These are phyloP conservation scores for Metarhizium robertsii DNA, from an alignment of 2,329 filamentous ascomycete genomes.

Conservation along the genomic window DNA sequence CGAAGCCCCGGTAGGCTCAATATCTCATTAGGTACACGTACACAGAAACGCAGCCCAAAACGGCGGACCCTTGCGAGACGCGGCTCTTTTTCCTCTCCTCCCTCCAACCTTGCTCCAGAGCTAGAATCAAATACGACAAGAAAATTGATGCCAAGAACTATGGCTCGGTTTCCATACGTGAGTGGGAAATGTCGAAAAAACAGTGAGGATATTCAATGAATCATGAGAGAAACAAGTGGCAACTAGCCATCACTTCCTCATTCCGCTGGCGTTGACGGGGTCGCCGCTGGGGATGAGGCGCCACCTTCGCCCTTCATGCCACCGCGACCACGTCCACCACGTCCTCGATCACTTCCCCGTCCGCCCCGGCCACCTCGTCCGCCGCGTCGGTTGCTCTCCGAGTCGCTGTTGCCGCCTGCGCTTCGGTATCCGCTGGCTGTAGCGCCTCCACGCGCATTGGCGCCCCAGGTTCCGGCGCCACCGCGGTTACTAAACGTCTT, in stretches of 20 bases:
- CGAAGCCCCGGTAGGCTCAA: constrained; percentile 17
- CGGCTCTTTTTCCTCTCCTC: constrained; percentile 5
- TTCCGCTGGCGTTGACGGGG: constrained; percentile 38
- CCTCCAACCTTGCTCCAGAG: constrained; percentile 11
- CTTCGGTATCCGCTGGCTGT: constrained; percentile 71
- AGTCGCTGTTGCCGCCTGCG: constrained; percentile 65
- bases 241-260: neutral
- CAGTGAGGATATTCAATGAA: neutral
- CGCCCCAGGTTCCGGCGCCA: constrained; percentile 59
- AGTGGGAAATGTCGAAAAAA: neutral
- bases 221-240: neutral
- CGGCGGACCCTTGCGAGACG: constrained; percentile 5
- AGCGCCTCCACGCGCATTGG: constrained; percentile 52
- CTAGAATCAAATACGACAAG: constrained; percentile 10
- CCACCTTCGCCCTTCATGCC: constrained; percentile 51
- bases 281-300: constrained; percentile 41
- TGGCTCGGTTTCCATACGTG: neutral
- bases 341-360: constrained; percentile 48
- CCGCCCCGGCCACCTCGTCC: constrained; percentile 48
- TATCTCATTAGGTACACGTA: constrained; percentile 30
- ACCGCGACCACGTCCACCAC: constrained; percentile 46
- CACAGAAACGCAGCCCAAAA: constrained; percentile 9
- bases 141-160: constrained; percentile 1
- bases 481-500: constrained; percentile 49
- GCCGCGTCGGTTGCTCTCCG: constrained; percentile 47